These are phyloP conservation scores for Cercospora zeae-maydis DNA, from an alignment of 2,329 filamentous ascomycete genomes.

Conservation along the genomic window DNA sequence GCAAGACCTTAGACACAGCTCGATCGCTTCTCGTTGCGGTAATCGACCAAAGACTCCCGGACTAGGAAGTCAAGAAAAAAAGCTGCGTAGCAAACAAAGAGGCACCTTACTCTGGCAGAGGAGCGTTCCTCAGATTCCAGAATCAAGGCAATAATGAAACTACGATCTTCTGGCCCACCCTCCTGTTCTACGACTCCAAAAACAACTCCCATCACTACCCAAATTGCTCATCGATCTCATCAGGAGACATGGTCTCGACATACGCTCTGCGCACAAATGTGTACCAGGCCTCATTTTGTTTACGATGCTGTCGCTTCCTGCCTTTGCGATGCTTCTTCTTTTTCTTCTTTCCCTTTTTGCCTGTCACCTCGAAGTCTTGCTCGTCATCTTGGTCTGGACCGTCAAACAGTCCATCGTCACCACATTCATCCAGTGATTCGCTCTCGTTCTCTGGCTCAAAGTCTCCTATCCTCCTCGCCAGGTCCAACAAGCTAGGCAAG, in stretches of 20 bases:
- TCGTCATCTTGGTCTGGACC: slow-evolving; percentile 30
- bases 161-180: background rate
- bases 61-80: too few species aligned
- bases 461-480: slow-evolving; percentile 74
- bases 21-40: too few species aligned
- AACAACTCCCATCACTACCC: slow-evolving; percentile 23
- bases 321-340: slow-evolving; percentile 36
- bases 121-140: slow-evolving; percentile 35
- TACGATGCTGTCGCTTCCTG: slow-evolving; percentile 45
- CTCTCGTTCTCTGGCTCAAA: slow-evolving; percentile 36
- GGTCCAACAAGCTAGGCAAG: slow-evolving; percentile 71
- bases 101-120: too few species aligned
- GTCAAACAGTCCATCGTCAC: slow-evolving; percentile 29
- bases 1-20: too few species aligned
- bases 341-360: slow-evolving; percentile 26
- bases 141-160: slow-evolving; percentile 58
- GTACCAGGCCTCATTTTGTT: slow-evolving; percentile 66
- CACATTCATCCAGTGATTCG: slow-evolving; percentile 31
- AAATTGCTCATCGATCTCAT: slow-evolving; percentile 56
- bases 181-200: too few species aligned
- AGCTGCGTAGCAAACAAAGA: too few species aligned
- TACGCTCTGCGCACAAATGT: slow-evolving; percentile 76
- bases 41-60: too few species aligned
- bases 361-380: background rate
- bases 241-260: slow-evolving; percentile 65